These are phyloP conservation scores for Adansonia digitata DNA, from an alignment of 345 rosid species.

Conservation along the genomic window DNA sequence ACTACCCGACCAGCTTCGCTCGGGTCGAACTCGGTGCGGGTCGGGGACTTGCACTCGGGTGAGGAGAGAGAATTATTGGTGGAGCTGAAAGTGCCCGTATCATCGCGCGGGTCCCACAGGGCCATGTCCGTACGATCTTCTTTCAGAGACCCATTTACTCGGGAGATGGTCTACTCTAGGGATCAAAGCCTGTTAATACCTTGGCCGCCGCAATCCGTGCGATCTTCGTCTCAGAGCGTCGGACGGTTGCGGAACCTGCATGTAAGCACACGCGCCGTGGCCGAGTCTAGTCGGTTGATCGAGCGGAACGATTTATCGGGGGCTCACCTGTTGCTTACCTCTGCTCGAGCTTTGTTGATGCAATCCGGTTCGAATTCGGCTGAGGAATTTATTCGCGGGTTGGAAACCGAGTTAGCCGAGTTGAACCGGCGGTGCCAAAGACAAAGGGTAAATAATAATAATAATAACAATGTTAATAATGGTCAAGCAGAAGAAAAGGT, in stretches of 20 bases:
- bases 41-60: conserved; percentile 66
- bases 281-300: conserved; percentile 59
- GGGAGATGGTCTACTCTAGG: conserved; percentile 34
- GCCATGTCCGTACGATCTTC: conserved; percentile 59
- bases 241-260: conserved; percentile 65
- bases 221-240: conserved; percentile 41
- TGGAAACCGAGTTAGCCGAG: conserved; percentile 67
- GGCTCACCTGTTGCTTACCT: conserved; percentile 54
- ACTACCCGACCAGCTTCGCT: conserved; percentile 41
- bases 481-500: conserved; percentile 33
- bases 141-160: conserved; percentile 49
- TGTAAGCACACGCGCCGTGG: conserved; percentile 61
- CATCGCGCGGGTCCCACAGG: conserved; percentile 42
- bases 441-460: not conserved
- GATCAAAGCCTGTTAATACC: conserved; percentile 53
- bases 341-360: conserved; percentile 66
- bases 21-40: conserved; percentile 47
- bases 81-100: conserved; percentile 52
- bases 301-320: conserved; percentile 53
- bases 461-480: not conserved
- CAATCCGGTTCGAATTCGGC: conserved; percentile 40
- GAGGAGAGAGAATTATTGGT: conserved; percentile 75
- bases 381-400: conserved; percentile 44
- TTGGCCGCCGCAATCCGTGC: conserved; percentile 39
- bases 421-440: conserved; percentile 32